These are phyloP conservation scores for Cynanchum wilfordii DNA, from an alignment of 257 asterid genomes.

Conservation along the genomic window DNA sequence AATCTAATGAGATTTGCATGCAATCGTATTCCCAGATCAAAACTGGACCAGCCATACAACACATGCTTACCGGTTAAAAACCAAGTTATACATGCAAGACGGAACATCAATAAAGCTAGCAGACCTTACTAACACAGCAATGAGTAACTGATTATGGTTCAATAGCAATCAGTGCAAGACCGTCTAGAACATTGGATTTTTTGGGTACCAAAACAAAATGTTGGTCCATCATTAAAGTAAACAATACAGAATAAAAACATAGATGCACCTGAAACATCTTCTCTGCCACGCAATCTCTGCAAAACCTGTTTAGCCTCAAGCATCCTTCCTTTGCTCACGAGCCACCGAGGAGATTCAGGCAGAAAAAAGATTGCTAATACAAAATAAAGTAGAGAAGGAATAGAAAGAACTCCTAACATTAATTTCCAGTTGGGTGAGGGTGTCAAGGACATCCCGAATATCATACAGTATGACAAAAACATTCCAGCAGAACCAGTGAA, in stretches of 20 bases:
- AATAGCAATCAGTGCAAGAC: neutral
- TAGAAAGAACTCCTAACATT: conserved; percentile 23
- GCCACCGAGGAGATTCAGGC: conserved; percentile 30
- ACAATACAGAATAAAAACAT: conserved; percentile 3
- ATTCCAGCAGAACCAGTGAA: conserved; percentile 20
- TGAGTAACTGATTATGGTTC: neutral
- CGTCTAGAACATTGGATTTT: neutral
- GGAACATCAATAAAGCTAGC: neutral
- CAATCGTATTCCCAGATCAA: no score
- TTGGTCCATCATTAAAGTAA: neutral
- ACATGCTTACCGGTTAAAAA: neutral
- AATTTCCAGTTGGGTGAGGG: conserved; percentile 23
- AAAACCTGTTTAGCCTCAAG: conserved; percentile 24
- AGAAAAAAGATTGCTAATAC: conserved; percentile 11
- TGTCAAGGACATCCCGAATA: conserved; percentile 24
- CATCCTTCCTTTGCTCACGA: conserved; percentile 27
- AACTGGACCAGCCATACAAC: neutral
- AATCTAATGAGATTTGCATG: neutral
- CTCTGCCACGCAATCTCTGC: conserved; percentile 24
- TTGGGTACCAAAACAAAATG: neutral
- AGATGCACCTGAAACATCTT: conserved; percentile 23
- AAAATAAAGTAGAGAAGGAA: conserved; percentile 18
- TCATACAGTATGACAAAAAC: conserved; percentile 26
- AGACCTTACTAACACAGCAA: neutral
- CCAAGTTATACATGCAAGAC: neutral